Base-by-base conservation (phyloP, 441 rosid genomes). In the Cnidoscolus chayamansa region DNA sequence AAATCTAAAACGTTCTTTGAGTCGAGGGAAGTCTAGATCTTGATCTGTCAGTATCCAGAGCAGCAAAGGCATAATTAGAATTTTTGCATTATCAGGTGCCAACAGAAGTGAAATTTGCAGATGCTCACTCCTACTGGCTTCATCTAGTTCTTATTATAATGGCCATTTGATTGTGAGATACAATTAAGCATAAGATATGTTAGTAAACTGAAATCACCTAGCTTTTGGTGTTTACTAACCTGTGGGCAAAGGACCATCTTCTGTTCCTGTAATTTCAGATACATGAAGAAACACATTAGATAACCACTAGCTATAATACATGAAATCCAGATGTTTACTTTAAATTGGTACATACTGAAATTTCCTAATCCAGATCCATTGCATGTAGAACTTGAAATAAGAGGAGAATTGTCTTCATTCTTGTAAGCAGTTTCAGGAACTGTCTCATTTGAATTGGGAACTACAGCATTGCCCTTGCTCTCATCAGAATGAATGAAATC, bases 1-100 rank as follows among this genome's bases (percentile, higher is more conserved):
- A 56, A 94, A 86, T 80, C 95, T 84, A 65, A 90, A 85, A 68
- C 73, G 63, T 72, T 79, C 86, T 75, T 79, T 81, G 73, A 73
- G 86, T 70, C 79, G 76, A 48, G 74, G 81, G 75, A 82, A 83
- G 59, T 82, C 77, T 17, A 77, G 59, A 80, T 83, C 86, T 70
- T 77, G 81, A 83, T 73, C 86, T 81, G 82, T 77, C 35, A 70
- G 40, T 80, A 60, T 48, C 76, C 74, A 81, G 62, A 76, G 62
- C 62, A 77, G 79, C 70, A 80, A 4, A 66, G 54, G 19, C 48
- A 40, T 50, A n/a, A 63, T 74, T n/a, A 79, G 69, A 65, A 76
- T 48, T 60, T 40, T 48, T 31, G 68, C 66, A 68, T 66, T n/a
- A 50, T 25, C 15, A 72, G 15, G 64, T 16, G 51, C 60, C 45